These are phyloP conservation scores for Sphaerosporella brunnea DNA, from an alignment of 495 filamentous ascomycete genomes.

Conservation along the genomic window DNA sequence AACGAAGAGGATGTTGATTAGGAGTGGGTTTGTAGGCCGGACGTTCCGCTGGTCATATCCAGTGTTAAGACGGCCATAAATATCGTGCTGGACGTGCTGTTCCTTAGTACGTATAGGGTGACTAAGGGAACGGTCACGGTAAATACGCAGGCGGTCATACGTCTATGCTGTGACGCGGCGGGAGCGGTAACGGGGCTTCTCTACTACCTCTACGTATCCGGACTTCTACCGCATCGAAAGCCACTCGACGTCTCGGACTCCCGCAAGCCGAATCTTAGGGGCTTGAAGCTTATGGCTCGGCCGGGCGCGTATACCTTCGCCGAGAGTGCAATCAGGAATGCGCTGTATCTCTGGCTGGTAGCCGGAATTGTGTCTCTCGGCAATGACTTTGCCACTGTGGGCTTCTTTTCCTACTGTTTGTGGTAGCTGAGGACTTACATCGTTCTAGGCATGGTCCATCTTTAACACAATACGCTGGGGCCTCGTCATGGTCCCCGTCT, in stretches of 20 bases:
- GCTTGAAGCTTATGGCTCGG: constrained; percentile 34
- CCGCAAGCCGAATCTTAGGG: constrained; percentile 27
- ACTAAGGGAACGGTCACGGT: constrained; percentile 27
- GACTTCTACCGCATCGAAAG: constrained; percentile 11
- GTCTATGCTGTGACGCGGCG: constrained; percentile 41
- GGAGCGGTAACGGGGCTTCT: constrained; percentile 40
- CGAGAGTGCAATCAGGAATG: constrained; percentile 50
- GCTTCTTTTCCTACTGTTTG: too few species aligned
- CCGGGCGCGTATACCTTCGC: constrained; percentile 42
- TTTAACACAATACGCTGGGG: constrained; percentile 71
- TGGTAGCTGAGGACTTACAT: too few species aligned
- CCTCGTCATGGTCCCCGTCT: constrained; percentile 57
- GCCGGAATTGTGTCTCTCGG: constrained; percentile 44
- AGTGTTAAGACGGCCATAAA: constrained; percentile 44
- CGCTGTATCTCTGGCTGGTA: constrained; percentile 59
- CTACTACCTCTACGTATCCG: constrained; percentile 40
- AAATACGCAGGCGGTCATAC: constrained; percentile 42
- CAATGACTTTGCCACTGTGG: constrained; percentile 47
- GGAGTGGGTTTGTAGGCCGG: too few species aligned
- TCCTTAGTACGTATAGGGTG: constrained; percentile 52
- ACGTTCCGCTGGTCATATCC: constrained; percentile 54
- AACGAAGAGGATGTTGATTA: too few species aligned
- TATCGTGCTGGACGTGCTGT: constrained; percentile 51
- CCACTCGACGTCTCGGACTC: constrained; percentile 9
- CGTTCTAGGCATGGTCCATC: constrained; percentile 57